A percentile compares a stretch with the other conserved stretches of the same genome.
phyloP scores from a whole-genome alignment of 805 yeast genomes.

The Kodamaea jinghongensis region DNA sequence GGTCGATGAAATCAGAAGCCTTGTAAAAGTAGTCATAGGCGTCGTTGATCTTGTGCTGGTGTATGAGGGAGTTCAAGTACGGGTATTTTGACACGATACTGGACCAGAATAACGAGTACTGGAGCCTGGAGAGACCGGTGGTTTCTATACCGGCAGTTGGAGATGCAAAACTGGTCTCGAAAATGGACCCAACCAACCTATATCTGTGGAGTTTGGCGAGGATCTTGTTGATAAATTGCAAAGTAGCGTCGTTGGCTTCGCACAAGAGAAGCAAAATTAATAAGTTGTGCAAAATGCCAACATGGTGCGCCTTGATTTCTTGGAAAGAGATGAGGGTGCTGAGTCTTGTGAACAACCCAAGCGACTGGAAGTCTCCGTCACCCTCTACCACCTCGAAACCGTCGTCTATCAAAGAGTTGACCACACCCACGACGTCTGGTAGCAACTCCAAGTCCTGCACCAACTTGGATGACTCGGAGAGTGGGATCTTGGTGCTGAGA shows the following conservation, averaged over 20 bases:
- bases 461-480: conserved; percentile 19
- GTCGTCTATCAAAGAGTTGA: conserved; percentile 21
- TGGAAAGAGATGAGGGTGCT: conserved; percentile 25
- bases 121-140: conserved; percentile 15
- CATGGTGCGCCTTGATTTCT: conserved; percentile 28
- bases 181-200: conserved; percentile 20
- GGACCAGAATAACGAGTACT: conserved; percentile 32
- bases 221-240: conserved; percentile 23
- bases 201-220: conserved; percentile 26
- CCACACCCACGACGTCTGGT: conserved; percentile 24
- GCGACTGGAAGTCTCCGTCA: conserved; percentile 4
- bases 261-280: conserved; percentile 30
- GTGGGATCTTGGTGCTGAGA: conserved; percentile 25
- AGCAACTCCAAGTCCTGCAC: conserved; percentile 24
- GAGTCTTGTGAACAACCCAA: conserved; percentile 24
- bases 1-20: conserved; percentile 33
- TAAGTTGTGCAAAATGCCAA: conserved; percentile 26
- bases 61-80: conserved; percentile 17
- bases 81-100: conserved; percentile 21
- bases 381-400: conserved; percentile 9
- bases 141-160: conserved; percentile 15
- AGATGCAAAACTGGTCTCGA: conserved; percentile 23
- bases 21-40: conserved; percentile 27
- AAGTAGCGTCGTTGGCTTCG: conserved; percentile 28
- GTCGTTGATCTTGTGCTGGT: conserved; percentile 16